Evolutionary conservation across 352 stramenopile genomes (phyloP).

Genomic region (Globisporangium cederbergense): DNA sequence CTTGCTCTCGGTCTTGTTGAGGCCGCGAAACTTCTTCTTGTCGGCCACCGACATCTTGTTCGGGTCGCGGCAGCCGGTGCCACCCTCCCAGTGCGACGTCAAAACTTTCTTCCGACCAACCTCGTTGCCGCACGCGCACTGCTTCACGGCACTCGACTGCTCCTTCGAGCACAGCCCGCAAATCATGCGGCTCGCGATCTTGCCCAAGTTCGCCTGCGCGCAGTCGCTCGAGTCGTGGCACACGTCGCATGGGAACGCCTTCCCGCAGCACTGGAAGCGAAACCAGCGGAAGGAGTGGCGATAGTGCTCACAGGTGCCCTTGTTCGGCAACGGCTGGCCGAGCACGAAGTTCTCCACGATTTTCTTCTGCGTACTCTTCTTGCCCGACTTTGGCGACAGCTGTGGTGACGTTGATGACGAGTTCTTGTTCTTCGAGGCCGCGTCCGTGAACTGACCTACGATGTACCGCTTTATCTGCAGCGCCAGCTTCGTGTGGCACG

Average conservation of each 20-base stretch:
- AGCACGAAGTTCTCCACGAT: conserved; percentile 53
- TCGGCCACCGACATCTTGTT: conserved; percentile 60
- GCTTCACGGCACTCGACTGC: conserved; percentile 69
- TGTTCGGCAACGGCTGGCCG: conserved; percentile 64
- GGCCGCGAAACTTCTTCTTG: conserved; percentile 70
- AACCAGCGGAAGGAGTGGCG: conserved; percentile 81
- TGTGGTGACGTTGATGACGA: not conserved
- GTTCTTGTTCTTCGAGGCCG: conserved; percentile 17
- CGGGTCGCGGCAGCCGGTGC: conserved; percentile 60
- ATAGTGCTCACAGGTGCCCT: conserved; percentile 77
- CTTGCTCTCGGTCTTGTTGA: conserved; percentile 79
- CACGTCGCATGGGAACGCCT: conserved; percentile 77
- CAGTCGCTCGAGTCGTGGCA: conserved; percentile 77
- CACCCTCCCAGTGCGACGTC: conserved; percentile 74
- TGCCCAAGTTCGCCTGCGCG: conserved; percentile 60
- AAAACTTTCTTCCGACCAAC: conserved; percentile 44
- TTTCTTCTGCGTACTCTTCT: conserved; percentile 32
- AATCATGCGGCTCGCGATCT: conserved; percentile 81
- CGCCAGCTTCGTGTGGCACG: conserved; percentile 77
- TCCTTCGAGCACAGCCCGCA: conserved; percentile 82
- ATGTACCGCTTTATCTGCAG: conserved; percentile 61
- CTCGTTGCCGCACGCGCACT: conserved; percentile 74
- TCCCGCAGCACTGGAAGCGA: conserved; percentile 83
- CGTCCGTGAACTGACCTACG: conserved; percentile 19
- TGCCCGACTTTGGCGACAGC: conserved; percentile 18